Evolutionary conservation across 2,329 filamentous ascomycete species (phyloP), one percentile per base, ranked within the genome.

Genomic region (Sclerotinia trifoliorum): DNA sequence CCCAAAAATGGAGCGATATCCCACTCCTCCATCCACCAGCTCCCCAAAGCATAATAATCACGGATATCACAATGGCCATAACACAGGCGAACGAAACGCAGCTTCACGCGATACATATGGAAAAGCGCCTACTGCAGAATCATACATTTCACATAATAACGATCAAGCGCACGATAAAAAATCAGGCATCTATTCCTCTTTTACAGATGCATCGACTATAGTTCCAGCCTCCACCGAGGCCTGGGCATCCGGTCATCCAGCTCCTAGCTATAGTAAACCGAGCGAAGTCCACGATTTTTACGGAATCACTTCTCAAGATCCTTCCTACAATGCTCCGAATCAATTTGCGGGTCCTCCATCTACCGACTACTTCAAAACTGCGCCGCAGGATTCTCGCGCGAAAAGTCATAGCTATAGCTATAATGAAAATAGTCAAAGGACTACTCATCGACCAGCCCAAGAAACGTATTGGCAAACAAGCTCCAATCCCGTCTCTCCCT

Each of bases 381-480:
- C 21, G 10, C 21, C 44, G 11, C 58, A 49, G n/a, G 58, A 19
- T 5, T 13, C 58, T 6, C 19, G 5, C 26, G 11, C 11, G 4
- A 62, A 49, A 35, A 15, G 21, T 49, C 48, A 39, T 29, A 35
- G 46, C 15, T 48, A 62, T 39, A 49, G 46, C 15, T 48, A 62
- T 39, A 35, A 39, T 49, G 21, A 48, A 13, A n/a, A 61, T 61
- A 2, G 1, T n/a, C 58, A 32, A 39, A 19, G n/a, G 11, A 13
- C 17, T 52, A 5, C 32, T 2, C 58, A 62, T 54, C 69, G 44
- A 49, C 51, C 69, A 44, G 69, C 69, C 48, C 70, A 71, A 62
- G 70, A 71, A 17, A 69, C 67, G 15, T 71, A 71, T n/a, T 71
- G 55, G 56, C 52, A 70, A 55, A 58, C 63, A 52, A 48, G 55